A percentile compares a stretch with the other conserved stretches of the same genome.
phyloP scores from a whole-genome alignment of 192 early-diverging fungal species.

The Linnemannia hyalina region DNA sequence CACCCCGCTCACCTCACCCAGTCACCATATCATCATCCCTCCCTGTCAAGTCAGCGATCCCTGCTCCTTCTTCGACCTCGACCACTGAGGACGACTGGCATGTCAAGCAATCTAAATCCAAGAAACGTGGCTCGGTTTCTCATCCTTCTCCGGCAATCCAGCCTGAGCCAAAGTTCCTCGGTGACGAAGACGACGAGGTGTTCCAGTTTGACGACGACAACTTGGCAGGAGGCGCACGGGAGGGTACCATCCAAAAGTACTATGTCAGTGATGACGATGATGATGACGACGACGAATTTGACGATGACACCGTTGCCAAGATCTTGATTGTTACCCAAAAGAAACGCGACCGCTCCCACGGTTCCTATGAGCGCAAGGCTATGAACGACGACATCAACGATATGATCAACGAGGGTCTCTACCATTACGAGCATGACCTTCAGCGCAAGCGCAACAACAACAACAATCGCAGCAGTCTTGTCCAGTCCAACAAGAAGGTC shows the following conservation, averaged over 20 bases:
- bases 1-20: neutral
- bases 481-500: constrained; percentile 66
- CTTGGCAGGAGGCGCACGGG: constrained; percentile 66
- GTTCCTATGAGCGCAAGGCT: constrained; percentile 82
- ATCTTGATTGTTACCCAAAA: constrained; percentile 95
- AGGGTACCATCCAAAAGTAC: constrained; percentile 64
- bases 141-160: constrained; percentile 12
- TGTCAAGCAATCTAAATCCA: constrained; percentile 41
- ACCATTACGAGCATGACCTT: constrained; percentile 87
- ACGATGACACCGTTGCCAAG: constrained; percentile 89
- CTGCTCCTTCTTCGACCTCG: too few relatives aligned
- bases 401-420: constrained; percentile 96
- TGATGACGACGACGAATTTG: constrained; percentile 88
- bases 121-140: constrained; percentile 29
- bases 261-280: constrained; percentile 73
- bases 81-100: constrained; percentile 35
- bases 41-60: neutral
- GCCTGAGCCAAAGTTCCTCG: neutral
- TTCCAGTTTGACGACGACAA: constrained; percentile 86
- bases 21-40: constrained; percentile 15
- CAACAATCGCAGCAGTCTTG: constrained; percentile 36
- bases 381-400: constrained; percentile 88
- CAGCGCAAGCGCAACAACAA: constrained; percentile 63
- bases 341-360: constrained; percentile 75
- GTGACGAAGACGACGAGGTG: constrained; percentile 75